Base-by-base conservation (phyloP, 495 filamentous ascomycete genomes). In the Penicillium cinerascens region DNA sequence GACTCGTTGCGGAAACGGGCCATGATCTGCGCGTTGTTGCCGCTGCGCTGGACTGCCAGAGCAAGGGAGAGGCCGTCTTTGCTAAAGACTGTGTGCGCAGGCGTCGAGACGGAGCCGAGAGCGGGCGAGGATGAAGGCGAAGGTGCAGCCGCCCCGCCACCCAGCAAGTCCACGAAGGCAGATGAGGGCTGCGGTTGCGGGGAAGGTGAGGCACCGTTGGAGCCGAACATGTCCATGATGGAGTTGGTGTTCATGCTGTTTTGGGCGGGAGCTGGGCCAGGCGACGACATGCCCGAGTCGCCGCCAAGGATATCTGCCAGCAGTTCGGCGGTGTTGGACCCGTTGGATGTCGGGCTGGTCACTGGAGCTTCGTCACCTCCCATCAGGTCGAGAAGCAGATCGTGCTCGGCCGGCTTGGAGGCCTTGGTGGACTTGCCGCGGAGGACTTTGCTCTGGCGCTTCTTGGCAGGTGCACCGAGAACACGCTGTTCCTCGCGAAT, bases 401-500 rank as follows among this genome's bases (percentile, higher is more conserved):
- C 92, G 67, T 96, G 87, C 61, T 96, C 92, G 35, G 87, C 87
- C 20, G 85, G 84, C 65, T 95, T 92, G 45, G 81, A 75, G 4
- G 73, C 68, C 59, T 83, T 85, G 66, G 88, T 95, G 23, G 83
- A 79, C 70, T 88, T 95, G 60, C 81, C 78, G 58, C 85, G 88
- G 26, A 83, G 75, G n/a, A 77, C 58, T 36, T 82, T 83, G 65
- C 89, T 89, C 61, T 83, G 84, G 42, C 83, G 79, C 72, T 92
- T 95, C 78, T 88, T 92, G 42, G 69, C 59, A 6, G 89, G 85
- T 58, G 92, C 88, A n/a, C 92, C 90, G 13, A 97, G 74, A 6
- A 96, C 90, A 36, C 92, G 77, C 47, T 91, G 91, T 64, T 92
- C 87, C 67, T 98, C 93, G 47, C 91, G 89, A 59, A 97, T 97